A percentile compares a stretch with the other conserved stretches of the same genome.
These are phyloP conservation scores for Ophiostoma quercus DNA, from an alignment of 2,329 filamentous ascomycete species.

Conservation along the genomic window DNA sequence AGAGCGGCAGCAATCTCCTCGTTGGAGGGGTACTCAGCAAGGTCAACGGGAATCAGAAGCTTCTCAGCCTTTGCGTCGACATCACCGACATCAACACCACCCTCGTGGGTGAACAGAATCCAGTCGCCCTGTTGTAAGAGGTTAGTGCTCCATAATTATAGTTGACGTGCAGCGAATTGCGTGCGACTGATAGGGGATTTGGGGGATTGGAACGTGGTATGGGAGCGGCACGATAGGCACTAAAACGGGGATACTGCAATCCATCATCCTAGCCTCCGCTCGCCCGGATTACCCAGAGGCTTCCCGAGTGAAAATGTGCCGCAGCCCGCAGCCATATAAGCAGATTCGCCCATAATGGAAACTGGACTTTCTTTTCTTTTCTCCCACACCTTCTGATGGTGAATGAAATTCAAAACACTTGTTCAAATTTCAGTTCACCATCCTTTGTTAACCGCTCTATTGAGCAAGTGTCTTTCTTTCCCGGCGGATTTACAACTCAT, in stretches of 20 bases:
- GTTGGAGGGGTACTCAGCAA: constrained; percentile 91
- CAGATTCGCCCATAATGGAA: constrained; percentile 13
- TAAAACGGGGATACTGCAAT: constrained; percentile 25
- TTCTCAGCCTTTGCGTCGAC: constrained; percentile 99
- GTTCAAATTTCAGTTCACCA: background rate
- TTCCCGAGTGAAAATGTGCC: constrained; percentile 5
- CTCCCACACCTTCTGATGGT: background rate
- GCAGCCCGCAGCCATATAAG: constrained; percentile 17
- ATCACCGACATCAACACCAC: constrained; percentile 98
- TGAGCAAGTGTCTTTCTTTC: background rate
- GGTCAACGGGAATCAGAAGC: constrained; percentile 93
- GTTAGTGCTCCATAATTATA: constrained; percentile 23
- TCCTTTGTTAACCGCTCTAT: constrained; percentile 8
- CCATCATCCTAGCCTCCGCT: constrained; percentile 43
- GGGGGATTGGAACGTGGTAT: background rate
- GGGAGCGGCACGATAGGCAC: background rate
- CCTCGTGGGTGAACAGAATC: constrained; percentile 99
- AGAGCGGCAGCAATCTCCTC: constrained; percentile 80
- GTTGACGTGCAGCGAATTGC: background rate
- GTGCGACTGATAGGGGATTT: constrained; percentile 17
- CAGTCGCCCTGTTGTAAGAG: constrained; percentile 71
- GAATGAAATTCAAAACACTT: constrained; percentile 2
- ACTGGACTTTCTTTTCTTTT: constrained; percentile 6
- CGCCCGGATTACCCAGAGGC: constrained; percentile 34
- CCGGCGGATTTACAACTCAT: background rate